Percentiles rank a stretch among this genome's conserved stretches.
These are phyloP conservation scores for Neurospora pannonica DNA, from an alignment of 495 filamentous ascomycete species.

Conservation along the genomic window DNA sequence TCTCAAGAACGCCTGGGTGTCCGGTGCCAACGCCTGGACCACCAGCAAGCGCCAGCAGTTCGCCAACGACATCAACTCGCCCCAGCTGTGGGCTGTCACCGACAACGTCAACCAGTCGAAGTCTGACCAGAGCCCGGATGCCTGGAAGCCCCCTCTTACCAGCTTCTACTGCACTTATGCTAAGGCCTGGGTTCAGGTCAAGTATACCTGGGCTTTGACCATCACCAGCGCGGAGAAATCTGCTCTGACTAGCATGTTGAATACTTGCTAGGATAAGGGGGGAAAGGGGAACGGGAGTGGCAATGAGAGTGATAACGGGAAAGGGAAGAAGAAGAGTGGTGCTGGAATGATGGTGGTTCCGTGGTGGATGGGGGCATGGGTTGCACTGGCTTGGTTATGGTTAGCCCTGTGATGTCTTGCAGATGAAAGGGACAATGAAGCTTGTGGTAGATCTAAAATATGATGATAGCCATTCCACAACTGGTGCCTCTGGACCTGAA, in stretches of 20 bases:
- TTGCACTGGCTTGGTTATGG: not conserved
- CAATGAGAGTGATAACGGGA: not conserved
- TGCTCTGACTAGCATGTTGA: constrained; percentile 54
- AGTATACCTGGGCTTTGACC: constrained; percentile 48
- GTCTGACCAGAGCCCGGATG: constrained; percentile 58
- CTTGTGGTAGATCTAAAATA: not conserved
- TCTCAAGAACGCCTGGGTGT: constrained; percentile 64
- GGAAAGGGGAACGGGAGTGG: not conserved
- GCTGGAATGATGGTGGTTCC: not conserved
- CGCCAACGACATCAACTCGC: constrained; percentile 62
- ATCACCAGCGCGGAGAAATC: constrained; percentile 32
- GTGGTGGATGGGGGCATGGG: not conserved
- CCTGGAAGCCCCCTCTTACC: constrained; percentile 59
- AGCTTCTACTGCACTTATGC: constrained; percentile 71
- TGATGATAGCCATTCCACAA: not conserved
- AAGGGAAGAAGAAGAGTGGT: not conserved
- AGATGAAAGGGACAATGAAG: not conserved
- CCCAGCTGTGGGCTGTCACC: constrained; percentile 66
- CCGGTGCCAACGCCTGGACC: constrained; percentile 49
- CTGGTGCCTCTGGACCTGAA: not conserved
- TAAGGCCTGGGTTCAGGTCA: constrained; percentile 60
- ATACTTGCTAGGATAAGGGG: constrained; percentile 40
- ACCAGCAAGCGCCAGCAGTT: constrained; percentile 51
- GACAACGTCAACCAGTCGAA: constrained; percentile 64
- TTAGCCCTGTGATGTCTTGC: not conserved